Base-by-base conservation (phyloP, 2,329 filamentous ascomycete genomes). In the Gaeumannomyces tritici region DNA sequence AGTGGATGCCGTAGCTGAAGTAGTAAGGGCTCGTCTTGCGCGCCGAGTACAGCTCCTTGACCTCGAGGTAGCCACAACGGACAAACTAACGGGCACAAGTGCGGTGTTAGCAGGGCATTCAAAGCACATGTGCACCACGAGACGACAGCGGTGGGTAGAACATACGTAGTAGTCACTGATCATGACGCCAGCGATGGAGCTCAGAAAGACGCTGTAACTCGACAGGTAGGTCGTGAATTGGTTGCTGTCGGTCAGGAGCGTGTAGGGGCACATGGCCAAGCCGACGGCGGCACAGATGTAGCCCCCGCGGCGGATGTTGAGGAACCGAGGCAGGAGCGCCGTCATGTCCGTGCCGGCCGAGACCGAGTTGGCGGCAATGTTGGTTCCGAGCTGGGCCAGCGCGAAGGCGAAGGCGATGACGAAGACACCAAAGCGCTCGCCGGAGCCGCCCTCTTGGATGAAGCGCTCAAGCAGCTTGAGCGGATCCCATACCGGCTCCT, bases 181-280 rank as follows among this genome's bases (percentile, higher is more conserved):
- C 77, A 96, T 95, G 66, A 96, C 91, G n/a, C 93, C 93, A 0
- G 91, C 92, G 65, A 97, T 96, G 56, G 89, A 91, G 64, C 89
- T 93, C n/a, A 97, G 82, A 76, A 97, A 97, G 63, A 97, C 91
- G 3, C 89, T 92, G 78, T 96, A 96, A 1, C 93, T 89, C 0
- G 90, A 95, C 0, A 97, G 85, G 71, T 96, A 96, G 4, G 90
- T 96, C 0, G 90, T 95, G 77, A 96, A 96, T 74, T 88, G 87
- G 78, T 93, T 96, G 57, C 85, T 84, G 57, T 79, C 79, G 2
- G 83, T 86, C 11, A 96, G 83, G 0, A 96, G 82, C 64, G 90
- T 89, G 84, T 88, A 93, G 0, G 93, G 93, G 72, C 90, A 95
- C 84, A 96, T 96, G 65, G 86, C 89, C 15, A 96, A 79, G 62